Conservation (phyloP, 2,329 filamentous ascomycete genomes). For the Monilinia polystroma region DNA sequence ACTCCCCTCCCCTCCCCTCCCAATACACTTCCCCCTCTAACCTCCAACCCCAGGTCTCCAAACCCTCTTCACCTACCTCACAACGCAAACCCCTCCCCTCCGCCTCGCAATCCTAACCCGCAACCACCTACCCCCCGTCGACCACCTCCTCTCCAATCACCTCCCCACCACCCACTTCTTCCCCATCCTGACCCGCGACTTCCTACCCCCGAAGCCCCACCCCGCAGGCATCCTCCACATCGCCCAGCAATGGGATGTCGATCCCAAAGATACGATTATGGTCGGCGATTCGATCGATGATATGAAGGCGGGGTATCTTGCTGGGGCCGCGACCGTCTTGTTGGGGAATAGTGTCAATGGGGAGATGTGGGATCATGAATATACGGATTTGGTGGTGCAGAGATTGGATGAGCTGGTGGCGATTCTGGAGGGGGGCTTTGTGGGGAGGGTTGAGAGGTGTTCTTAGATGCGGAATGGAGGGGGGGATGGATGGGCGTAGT, state of each 20-base stretch:
- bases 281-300: slow-evolving; percentile 82
- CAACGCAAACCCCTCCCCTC: slow-evolving; percentile 53
- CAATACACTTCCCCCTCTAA: slow-evolving; percentile 65
- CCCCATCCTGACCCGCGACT: slow-evolving; percentile 83
- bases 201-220: slow-evolving; percentile 78
- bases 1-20: slow-evolving; percentile 57
- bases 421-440: slow-evolving; percentile 73
- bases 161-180: slow-evolving; percentile 65
- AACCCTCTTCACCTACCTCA: slow-evolving; percentile 78
- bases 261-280: slow-evolving; percentile 38
- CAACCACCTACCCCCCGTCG: slow-evolving; percentile 83
- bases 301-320: slow-evolving; percentile 79
- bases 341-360: slow-evolving; percentile 79
- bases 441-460: slow-evolving; percentile 44
- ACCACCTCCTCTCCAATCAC: slow-evolving; percentile 73
- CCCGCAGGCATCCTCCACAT: slow-evolving; percentile 88
- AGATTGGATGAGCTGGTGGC: slow-evolving; percentile 73
- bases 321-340: slow-evolving; percentile 88
- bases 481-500: neutral
- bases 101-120: slow-evolving; percentile 87
- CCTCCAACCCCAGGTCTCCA: slow-evolving; percentile 68
- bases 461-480: slow-evolving; percentile 22
- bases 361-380: slow-evolving; percentile 65
- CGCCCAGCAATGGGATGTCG: slow-evolving; percentile 65
- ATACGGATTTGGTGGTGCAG: slow-evolving; percentile 73